phyloP scores from a whole-genome alignment of 2,329 filamentous ascomycete genomes.

The Colletotrichum salicis region DNA sequence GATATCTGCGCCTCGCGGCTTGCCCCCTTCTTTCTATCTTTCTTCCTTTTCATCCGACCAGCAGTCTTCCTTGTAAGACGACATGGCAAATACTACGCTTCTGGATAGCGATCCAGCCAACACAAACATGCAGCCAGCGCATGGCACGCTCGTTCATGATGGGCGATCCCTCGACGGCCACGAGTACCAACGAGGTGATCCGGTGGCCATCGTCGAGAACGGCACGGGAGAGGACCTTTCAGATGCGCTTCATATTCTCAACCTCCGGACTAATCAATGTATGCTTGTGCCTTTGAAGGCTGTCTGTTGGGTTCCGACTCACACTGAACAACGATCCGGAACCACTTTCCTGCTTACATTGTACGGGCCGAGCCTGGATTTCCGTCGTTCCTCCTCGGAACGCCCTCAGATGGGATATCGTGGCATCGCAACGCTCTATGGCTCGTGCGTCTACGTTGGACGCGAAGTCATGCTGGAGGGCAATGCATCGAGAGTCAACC shows the following conservation, averaged over 20 bases:
- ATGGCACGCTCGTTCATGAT: slow-evolving; percentile 30
- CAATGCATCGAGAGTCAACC: slow-evolving; percentile 12
- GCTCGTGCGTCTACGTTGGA: slow-evolving; percentile 27
- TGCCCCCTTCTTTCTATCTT: background rate
- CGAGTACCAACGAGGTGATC: slow-evolving; percentile 28
- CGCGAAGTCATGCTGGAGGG: slow-evolving; percentile 28
- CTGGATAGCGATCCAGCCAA: slow-evolving; percentile 4
- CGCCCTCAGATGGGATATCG: slow-evolving; percentile 24
- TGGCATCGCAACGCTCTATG: slow-evolving; percentile 28
- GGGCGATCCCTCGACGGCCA: slow-evolving; percentile 32
- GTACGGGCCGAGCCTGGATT: slow-evolving; percentile 30
- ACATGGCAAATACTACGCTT: slow-evolving; percentile 1
- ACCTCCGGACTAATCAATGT: slow-evolving; percentile 27
- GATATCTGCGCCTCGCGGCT: background rate
- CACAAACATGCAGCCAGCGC: slow-evolving; percentile 29
- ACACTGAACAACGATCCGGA: slow-evolving; percentile 33
- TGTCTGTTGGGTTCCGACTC: slow-evolving; percentile 36
- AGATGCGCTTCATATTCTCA: slow-evolving; percentile 28
- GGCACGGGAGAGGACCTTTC: slow-evolving; percentile 17
- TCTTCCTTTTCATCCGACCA: background rate
- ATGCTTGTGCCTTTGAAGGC: slow-evolving; percentile 28
- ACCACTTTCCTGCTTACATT: slow-evolving; percentile 30
- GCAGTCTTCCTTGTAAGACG: background rate
- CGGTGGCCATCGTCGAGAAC: slow-evolving; percentile 30
- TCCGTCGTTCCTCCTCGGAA: slow-evolving; percentile 7